A percentile compares a stretch with the other conserved stretches of the same genome.
Evolutionary conservation across 148 eudicot species (phyloP).

Genomic region (Vaccinium macrocarpon): DNA sequence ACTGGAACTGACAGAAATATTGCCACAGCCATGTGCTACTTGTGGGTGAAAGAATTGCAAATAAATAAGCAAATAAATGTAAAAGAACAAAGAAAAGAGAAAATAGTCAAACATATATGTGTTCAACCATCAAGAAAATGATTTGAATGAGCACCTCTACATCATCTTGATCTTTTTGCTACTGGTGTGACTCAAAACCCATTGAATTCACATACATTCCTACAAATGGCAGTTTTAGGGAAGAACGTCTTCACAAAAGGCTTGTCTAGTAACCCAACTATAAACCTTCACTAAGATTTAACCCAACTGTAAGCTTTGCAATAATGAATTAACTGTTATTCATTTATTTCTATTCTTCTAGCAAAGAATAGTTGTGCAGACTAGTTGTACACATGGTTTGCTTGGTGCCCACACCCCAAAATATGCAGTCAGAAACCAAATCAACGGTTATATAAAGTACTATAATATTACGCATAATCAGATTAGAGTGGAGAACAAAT

Average conservation of each 20-base stretch:
- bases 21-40: neutral
- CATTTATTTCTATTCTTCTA: neutral
- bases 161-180: slow-evolving; percentile 6
- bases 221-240: neutral
- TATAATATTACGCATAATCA: neutral
- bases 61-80: neutral
- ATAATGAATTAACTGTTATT: neutral
- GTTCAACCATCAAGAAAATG: neutral
- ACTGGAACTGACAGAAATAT: neutral
- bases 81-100: neutral
- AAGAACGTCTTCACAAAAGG: neutral
- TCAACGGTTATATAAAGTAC: neutral
- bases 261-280: neutral
- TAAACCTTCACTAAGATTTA: neutral
- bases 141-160: neutral
- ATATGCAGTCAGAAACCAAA: neutral
- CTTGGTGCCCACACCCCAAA: neutral
- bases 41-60: neutral
- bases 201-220: neutral
- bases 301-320: neutral
- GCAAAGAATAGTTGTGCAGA: too few relatives aligned
- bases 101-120: neutral
- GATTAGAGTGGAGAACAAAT: neutral
- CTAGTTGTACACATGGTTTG: neutral
- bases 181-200: neutral